These are phyloP conservation scores for Austroboletus novae-zelandiae DNA, from an alignment of 1,284 basidiomycete genomes.

Conservation along the genomic window DNA sequence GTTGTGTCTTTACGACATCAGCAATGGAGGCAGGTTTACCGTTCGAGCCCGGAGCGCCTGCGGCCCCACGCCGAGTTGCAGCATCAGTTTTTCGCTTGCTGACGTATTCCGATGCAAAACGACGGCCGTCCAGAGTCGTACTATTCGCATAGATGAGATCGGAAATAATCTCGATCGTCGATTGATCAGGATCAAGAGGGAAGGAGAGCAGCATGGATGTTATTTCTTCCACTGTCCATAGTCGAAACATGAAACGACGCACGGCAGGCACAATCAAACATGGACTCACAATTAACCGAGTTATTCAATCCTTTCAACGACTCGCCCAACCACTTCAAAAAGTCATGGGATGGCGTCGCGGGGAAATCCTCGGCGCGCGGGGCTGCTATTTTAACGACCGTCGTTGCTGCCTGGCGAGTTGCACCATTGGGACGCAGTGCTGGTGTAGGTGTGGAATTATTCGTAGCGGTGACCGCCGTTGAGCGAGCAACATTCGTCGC, in stretches of 20 bases:
- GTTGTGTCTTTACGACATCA: slow-evolving; percentile 86
- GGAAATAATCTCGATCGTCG: slow-evolving; percentile 85
- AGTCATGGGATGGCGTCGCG: slow-evolving; percentile 78
- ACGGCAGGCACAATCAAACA: background rate
- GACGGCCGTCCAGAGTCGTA: slow-evolving; percentile 90
- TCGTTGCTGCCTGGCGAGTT: slow-evolving; percentile 34
- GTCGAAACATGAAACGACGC: slow-evolving; percentile 13
- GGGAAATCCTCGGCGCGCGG: slow-evolving; percentile 58
- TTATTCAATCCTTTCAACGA: slow-evolving; percentile 84
- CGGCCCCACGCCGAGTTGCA: slow-evolving; percentile 44
- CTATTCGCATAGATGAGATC: slow-evolving; percentile 93
- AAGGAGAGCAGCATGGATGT: slow-evolving; percentile 89
- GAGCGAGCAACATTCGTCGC: slow-evolving; percentile 38
- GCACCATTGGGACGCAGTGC: slow-evolving; percentile 38
- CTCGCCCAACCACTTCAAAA: slow-evolving; percentile 89
- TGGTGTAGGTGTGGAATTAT: slow-evolving; percentile 24
- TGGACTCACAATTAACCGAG: slow-evolving; percentile 70
- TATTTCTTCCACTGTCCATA: slow-evolving; percentile 80
- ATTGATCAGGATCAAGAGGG: slow-evolving; percentile 82
- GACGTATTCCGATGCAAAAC: slow-evolving; percentile 92
- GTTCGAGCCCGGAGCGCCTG: slow-evolving; percentile 37
- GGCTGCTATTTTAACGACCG: slow-evolving; percentile 39
- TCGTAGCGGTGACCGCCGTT: slow-evolving; percentile 22
- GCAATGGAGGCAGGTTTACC: slow-evolving; percentile 71
- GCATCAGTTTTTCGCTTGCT: slow-evolving; percentile 82